phyloP scores from a whole-genome alignment of 2,329 filamentous ascomycete genomes.

The Paramyrothecium sp. region DNA sequence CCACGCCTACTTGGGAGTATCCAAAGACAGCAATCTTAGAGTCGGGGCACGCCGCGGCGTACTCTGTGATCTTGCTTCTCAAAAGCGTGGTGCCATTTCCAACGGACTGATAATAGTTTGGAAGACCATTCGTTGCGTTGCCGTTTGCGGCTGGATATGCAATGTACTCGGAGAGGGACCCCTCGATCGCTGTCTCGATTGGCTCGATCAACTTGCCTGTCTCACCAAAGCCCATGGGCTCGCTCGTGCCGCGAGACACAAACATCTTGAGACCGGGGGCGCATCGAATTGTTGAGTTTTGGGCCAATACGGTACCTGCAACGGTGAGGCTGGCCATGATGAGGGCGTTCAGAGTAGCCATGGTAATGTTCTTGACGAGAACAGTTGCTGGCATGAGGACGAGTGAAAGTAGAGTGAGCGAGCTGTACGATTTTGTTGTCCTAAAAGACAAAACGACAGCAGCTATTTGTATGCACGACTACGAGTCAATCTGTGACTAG shows the following conservation, averaged over 20 bases:
- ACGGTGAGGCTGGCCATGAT: neutral
- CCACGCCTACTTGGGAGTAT: slow-evolving; percentile 5
- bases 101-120: slow-evolving; percentile 2
- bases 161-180: slow-evolving; percentile 1
- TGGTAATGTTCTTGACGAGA: neutral
- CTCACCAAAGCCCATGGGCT: slow-evolving; percentile 1
- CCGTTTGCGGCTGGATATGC: neutral
- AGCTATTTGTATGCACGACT: too few relatives aligned
- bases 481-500: too few relatives aligned
- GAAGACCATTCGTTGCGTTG: neutral
- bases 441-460: too few relatives aligned
- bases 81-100: slow-evolving; percentile 1
- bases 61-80: neutral
- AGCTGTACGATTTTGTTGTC: too few relatives aligned
- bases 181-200: neutral
- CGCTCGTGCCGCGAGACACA: slow-evolving; percentile 2
- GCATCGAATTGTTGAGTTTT: neutral
- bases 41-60: slow-evolving; percentile 2
- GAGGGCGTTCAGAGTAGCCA: neutral
- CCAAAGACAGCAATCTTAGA: slow-evolving; percentile 5
- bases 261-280: slow-evolving; percentile 3
- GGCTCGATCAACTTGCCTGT: neutral
- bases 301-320: neutral
- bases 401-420: too few relatives aligned
- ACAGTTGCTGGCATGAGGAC: too few relatives aligned